Evolutionary conservation across 2,329 filamentous ascomycete genomes (phyloP).

Genomic region (Claviceps paspali): DNA sequence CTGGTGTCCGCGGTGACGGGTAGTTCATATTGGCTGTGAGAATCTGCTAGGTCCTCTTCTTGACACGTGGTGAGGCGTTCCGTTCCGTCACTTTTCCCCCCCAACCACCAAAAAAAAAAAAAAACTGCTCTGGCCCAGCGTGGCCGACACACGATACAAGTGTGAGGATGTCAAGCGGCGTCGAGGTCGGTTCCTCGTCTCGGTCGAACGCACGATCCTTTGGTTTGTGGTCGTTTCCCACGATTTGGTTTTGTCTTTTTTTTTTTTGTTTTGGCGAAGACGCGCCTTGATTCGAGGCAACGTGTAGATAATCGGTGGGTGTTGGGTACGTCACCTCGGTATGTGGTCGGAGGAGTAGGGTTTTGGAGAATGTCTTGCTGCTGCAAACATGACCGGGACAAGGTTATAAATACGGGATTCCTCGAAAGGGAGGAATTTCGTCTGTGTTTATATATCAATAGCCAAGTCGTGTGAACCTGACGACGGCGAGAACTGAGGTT

Average conservation of each 20-base stretch:
- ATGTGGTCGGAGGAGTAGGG: slow-evolving; percentile 44
- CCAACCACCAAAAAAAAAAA: too few relatives aligned
- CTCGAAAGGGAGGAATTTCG: slow-evolving; percentile 14
- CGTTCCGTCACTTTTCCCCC: too few relatives aligned
- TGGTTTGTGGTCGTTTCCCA: neutral
- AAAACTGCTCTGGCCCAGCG: slow-evolving; percentile 1
- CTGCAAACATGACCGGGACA: slow-evolving; percentile 38
- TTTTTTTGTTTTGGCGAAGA: too few relatives aligned
- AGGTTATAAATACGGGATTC: slow-evolving; percentile 14
- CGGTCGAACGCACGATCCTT: neutral
- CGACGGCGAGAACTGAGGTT: slow-evolving; percentile 12
- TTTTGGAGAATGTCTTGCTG: slow-evolving; percentile 36
- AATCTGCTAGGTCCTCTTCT: slow-evolving; percentile 19
- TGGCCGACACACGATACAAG: slow-evolving; percentile 8
- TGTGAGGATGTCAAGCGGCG: neutral
- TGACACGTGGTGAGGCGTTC: slow-evolving; percentile 17
- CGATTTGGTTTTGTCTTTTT: too few relatives aligned
- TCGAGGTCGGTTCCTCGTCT: slow-evolving; percentile 2
- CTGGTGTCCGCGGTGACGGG: slow-evolving; percentile 24
- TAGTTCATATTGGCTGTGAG: slow-evolving; percentile 24
- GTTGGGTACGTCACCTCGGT: slow-evolving; percentile 42
- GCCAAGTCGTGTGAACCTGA: slow-evolving; percentile 17
- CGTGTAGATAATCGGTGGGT: slow-evolving; percentile 27
- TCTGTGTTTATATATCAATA: too few relatives aligned
- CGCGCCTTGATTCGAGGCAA: neutral